A percentile compares a stretch with the other conserved stretches of the same genome.
Evolutionary conservation across 2,329 filamentous ascomycete genomes (phyloP).

Genomic region (Huntiella omanensis): DNA sequence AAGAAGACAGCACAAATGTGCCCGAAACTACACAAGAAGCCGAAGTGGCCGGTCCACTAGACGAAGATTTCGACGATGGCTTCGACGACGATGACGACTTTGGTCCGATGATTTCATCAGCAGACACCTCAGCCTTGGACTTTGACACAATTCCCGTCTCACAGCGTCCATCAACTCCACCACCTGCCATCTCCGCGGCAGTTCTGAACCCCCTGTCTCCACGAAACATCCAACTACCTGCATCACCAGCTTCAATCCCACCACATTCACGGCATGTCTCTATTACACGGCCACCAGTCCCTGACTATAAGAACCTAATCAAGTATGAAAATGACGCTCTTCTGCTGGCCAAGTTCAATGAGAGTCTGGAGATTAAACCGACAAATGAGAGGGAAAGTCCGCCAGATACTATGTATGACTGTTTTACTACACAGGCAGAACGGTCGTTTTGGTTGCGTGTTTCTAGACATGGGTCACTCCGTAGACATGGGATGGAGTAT

Average conservation of each 20-base stretch:
- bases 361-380: slow-evolving; percentile 1
- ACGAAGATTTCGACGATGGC: no score
- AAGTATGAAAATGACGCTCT: background rate
- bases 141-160: no score
- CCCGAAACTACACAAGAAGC: no score
- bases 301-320: background rate
- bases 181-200: no score
- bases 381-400: slow-evolving; percentile 17
- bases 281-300: background rate
- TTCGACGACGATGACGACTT: no score
- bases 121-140: no score
- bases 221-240: background rate
- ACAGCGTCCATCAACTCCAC: no score
- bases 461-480: slow-evolving; percentile 38
- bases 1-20: no score
- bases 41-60: no score
- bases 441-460: slow-evolving; percentile 48
- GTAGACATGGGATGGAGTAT: slow-evolving; percentile 36
- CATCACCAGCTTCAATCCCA: background rate
- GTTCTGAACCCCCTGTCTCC: background rate
- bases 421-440: slow-evolving; percentile 34
- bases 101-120: no score
- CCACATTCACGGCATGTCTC: background rate
- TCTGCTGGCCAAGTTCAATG: no score
- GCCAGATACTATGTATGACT: slow-evolving; percentile 30